These are phyloP conservation scores for Diaporthe aspalathi DNA, from an alignment of 2,329 filamentous ascomycete genomes.

Conservation along the genomic window DNA sequence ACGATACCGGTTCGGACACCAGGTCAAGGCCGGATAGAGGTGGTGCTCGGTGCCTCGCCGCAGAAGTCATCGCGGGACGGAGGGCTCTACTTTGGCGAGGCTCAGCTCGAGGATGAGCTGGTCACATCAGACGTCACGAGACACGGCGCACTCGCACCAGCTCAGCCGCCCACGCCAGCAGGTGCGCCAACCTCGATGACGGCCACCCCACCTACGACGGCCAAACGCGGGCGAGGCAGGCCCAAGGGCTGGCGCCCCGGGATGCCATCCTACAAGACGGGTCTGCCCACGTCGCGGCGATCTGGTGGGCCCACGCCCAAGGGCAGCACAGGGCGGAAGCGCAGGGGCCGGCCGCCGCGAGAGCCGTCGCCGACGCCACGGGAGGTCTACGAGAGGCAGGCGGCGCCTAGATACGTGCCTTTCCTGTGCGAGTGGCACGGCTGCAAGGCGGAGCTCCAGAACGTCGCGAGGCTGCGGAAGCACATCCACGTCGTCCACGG, in stretches of 20 bases:
- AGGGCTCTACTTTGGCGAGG: slow-evolving; percentile 10
- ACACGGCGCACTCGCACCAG: not conserved
- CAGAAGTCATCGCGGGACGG: not conserved
- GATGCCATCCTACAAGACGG: slow-evolving; percentile 37
- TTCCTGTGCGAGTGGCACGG: slow-evolving; percentile 71
- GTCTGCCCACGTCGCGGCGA: not conserved
- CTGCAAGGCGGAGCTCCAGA: slow-evolving; percentile 71
- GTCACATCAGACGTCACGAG: slow-evolving; percentile 2
- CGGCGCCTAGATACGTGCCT: slow-evolving; percentile 54
- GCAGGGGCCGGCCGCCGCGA: slow-evolving; percentile 46
- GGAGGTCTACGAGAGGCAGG: slow-evolving; percentile 44
- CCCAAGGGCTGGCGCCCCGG: slow-evolving; percentile 40
- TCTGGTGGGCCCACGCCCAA: slow-evolving; percentile 5
- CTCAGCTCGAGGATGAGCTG: slow-evolving; percentile 26
- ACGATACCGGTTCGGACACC: slow-evolving; percentile 6
- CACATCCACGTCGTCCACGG: slow-evolving; percentile 66
- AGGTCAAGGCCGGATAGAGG: slow-evolving; percentile 34
- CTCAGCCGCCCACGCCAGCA: not conserved
- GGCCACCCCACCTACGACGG: slow-evolving; percentile 7
- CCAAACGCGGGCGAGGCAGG: slow-evolving; percentile 34
- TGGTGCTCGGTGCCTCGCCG: slow-evolving; percentile 35
- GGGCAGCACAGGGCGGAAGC: slow-evolving; percentile 30
- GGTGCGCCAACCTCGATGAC: not conserved
- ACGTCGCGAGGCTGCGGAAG: slow-evolving; percentile 67
- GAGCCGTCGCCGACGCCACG: slow-evolving; percentile 38